Base-by-base conservation (phyloP, 495 filamentous ascomycete species). In the Podospora pseudoanserina region DNA sequence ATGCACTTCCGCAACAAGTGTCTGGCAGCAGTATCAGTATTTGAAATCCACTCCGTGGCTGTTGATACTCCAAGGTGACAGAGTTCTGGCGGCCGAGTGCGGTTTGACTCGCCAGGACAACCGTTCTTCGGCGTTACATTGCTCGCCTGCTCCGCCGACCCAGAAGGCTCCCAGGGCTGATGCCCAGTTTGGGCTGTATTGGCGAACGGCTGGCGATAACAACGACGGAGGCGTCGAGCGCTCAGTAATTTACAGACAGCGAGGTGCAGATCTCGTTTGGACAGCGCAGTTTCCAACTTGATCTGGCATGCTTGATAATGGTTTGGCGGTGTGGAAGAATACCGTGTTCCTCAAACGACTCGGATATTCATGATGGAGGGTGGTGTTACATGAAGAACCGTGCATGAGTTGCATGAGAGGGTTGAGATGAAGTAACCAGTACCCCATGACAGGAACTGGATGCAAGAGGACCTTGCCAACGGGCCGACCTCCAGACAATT, bases 191-290 rank as follows among this genome's bases (percentile, higher is more conserved):
- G 61, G 61, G 61, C 32, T 32, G 2, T 49, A 18, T 63, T 32
- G 28, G 61, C 61, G 61, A 63, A 63, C 28, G 28, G 20, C 32
- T 49, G 28, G n/a, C 32, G 61, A 44, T 61, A 61, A 16, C 59
- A 32, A 16, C 32, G 4, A 18, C 27, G 30, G n/a, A 44, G 61
- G 61, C 32, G 27, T 63, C 4, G 27, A 61, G n/a, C 32, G 61
- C 61, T 63, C 61, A 63, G 61, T 63, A 63, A 63, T 63, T 63
- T 26, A 61, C 59, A 61, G 27, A 63, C 32, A 20, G 13, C 27
- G 11, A 32, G 27, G 5, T 49, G 61, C 32, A 39, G 61, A 63
- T 32, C 61, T 32, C 28, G 32, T 49, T 63, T 32, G 60, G 23
- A 3, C 26, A 19, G 18, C 32, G 34, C 18, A 28, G 18, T 32